Percentiles rank a stretch among this genome's conserved stretches.
These are phyloP conservation scores for Clonostachys solani DNA, from an alignment of 2,329 filamentous ascomycete species.

Conservation along the genomic window DNA sequence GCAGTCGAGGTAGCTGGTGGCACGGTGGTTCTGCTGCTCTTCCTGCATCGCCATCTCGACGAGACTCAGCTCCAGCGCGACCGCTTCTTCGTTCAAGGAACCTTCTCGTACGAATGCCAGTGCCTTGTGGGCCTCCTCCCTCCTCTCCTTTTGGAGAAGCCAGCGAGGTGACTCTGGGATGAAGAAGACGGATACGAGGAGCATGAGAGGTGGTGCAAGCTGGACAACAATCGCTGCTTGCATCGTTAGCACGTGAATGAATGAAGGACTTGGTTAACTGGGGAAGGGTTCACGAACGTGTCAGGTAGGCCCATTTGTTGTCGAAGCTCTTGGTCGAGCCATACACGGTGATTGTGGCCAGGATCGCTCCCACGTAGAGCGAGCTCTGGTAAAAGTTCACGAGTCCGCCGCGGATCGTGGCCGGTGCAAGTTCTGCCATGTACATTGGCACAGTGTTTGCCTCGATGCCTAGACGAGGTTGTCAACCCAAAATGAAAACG, in stretches of 20 bases:
- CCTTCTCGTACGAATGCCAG: not conserved
- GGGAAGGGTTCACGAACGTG: constrained; percentile 29
- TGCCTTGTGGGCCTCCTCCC: constrained; percentile 17
- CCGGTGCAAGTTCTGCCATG: not conserved
- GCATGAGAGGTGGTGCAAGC: constrained; percentile 30
- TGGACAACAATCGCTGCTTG: constrained; percentile 32
- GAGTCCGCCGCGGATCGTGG: not conserved
- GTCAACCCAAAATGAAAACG: too few species aligned
- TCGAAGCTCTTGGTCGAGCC: constrained; percentile 29
- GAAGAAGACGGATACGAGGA: constrained; percentile 18
- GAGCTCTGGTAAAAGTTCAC: too few species aligned
- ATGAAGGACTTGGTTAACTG: constrained; percentile 32
- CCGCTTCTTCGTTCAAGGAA: not conserved
- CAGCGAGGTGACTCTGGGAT: constrained; percentile 37
- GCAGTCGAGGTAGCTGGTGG: constrained; percentile 28
- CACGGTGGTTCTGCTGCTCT: constrained; percentile 3
- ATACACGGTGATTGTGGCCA: constrained; percentile 29
- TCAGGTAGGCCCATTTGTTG: constrained; percentile 25
- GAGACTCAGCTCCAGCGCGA: not conserved
- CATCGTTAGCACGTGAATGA: constrained; percentile 33
- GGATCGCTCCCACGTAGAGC: constrained; percentile 20
- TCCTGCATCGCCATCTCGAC: not conserved
- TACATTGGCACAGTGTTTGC: not conserved
- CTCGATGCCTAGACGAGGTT: too few species aligned
- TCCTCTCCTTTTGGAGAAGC: constrained; percentile 25